Base-by-base conservation (phyloP, 225 moss, liverwort and hornwort genomes). In the Marchantia polymorpha region DNA sequence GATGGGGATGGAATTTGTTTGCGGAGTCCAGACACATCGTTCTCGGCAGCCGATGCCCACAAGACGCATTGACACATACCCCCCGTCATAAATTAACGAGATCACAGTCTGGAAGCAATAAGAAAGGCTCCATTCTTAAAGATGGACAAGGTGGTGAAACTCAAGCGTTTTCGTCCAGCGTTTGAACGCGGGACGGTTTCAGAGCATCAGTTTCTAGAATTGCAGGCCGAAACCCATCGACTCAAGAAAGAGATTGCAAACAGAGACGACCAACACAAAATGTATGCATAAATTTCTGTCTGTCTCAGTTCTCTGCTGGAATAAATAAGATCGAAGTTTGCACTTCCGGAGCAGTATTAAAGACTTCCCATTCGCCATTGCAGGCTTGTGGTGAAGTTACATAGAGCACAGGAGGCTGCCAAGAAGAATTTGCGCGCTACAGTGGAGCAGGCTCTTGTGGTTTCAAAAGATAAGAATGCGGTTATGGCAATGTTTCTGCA, bases 211-310 rank as follows among this genome's bases (percentile, higher is more conserved):
- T 91, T 85, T 66, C 78, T 90, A 76, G 86, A 91, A 81, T 73
- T 93, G 79, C 91, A 92, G 76, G 87, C 86, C 64, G 93, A 95
- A 83, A 88, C 86, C 13, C 90, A 89, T 69, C 79, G 83, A n/a
- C 89, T 93, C 20, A 82, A 87, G 56, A 83, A 55, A 81, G 92
- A 91, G 73, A 72, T 90, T 69, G 89, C 54, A 8, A 78, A 83
- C 10, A 89, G 85, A 69, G 92, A 89, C 63, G 82, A 85, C 16
- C 82, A 86, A 74, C 86, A 88, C 79, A 95, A 89, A 80, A 10
- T 84, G 93, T 95, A 79, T 89, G 89, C 67, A 47, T 0, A 8
- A 53, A 23, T 9, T 10, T 7, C 19, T 20, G 8, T 55, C 65
- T 65, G 23, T 77, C 31, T 2, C 49, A 17, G 20, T 68, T 13